phyloP scores from a whole-genome alignment of 169 alveolate genomes.

The Babesia caballi region DNA sequence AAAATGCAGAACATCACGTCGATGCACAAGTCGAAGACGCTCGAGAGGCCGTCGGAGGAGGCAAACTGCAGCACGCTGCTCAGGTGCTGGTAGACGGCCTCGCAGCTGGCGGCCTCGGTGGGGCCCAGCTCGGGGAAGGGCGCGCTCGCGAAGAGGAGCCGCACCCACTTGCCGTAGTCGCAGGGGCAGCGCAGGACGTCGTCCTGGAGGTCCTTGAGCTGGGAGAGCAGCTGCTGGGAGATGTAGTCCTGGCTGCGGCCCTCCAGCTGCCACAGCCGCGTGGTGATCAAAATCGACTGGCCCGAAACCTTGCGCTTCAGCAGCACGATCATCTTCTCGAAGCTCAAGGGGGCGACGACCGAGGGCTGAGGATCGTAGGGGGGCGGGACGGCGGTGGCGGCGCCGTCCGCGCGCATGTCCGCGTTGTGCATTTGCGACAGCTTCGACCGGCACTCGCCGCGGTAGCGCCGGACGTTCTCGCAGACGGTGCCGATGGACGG shows the following conservation, averaged over 20 bases:
- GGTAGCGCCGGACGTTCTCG: background rate
- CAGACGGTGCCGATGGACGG: background rate
- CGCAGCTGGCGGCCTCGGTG: background rate
- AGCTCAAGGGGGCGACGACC: background rate
- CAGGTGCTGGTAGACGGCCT: constrained; percentile 13
- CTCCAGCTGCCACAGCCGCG: constrained; percentile 14
- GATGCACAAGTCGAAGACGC: constrained; percentile 13
- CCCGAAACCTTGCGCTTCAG: background rate
- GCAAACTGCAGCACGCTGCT: constrained; percentile 12
- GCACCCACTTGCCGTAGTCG: constrained; percentile 43
- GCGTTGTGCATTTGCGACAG: background rate
- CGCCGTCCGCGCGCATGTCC: background rate
- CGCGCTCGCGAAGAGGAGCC: background rate
- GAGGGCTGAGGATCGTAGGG: background rate
- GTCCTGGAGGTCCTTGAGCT: constrained; percentile 26
- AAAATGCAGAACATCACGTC: constrained; percentile 54
- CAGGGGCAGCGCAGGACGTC: constrained; percentile 33
- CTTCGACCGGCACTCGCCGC: constrained; percentile 17
- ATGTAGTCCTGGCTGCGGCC: background rate
- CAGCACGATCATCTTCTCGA: constrained; percentile 11
- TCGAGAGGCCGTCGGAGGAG: background rate
- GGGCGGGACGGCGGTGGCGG: background rate
- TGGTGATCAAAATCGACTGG: background rate
- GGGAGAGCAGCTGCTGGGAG: background rate
- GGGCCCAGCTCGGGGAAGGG: background rate